Evolutionary conservation across 1,284 basidiomycete species (phyloP).

Genomic region (Naganishia albida): DNA sequence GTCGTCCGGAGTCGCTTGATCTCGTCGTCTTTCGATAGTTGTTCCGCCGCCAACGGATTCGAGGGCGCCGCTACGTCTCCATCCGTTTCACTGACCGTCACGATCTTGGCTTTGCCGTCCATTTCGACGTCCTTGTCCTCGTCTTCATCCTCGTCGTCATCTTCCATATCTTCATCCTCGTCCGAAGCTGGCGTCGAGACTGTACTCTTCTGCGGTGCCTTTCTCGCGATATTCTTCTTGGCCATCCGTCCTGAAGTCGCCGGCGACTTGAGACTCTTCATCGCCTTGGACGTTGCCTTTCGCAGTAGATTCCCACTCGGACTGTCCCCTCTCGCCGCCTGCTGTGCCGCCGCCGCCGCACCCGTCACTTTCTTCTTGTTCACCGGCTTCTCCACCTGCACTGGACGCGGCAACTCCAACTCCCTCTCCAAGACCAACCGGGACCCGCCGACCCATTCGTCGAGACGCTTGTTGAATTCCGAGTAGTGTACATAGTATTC

Average conservation of each 20-base stretch:
- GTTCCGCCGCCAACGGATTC: conserved; percentile 52
- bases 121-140: conserved; percentile 62
- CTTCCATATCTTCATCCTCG: conserved; percentile 58
- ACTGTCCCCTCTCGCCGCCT: conserved; percentile 33
- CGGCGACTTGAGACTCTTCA: conserved; percentile 57
- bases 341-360: conserved; percentile 38
- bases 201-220: conserved; percentile 35
- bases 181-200: conserved; percentile 38
- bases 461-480: conserved; percentile 95
- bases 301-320: conserved; percentile 49
- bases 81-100: conserved; percentile 47
- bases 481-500: conserved; percentile 98
- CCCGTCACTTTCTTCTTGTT: conserved; percentile 55
- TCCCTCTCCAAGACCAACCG: conserved; percentile 81
- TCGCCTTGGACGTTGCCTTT: conserved; percentile 62
- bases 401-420: conserved; percentile 86
- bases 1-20: conserved; percentile 97
- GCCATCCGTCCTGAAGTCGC: conserved; percentile 63
- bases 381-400: conserved; percentile 43
- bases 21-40: conserved; percentile 90
- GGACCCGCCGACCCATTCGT: conserved; percentile 95
- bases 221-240: conserved; percentile 45
- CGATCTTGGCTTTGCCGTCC: conserved; percentile 47
- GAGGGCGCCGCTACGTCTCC: conserved; percentile 55
- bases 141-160: conserved; percentile 60